Conservation (phyloP, 2,329 filamentous ascomycete species). For the Periconia sp. region DNA sequence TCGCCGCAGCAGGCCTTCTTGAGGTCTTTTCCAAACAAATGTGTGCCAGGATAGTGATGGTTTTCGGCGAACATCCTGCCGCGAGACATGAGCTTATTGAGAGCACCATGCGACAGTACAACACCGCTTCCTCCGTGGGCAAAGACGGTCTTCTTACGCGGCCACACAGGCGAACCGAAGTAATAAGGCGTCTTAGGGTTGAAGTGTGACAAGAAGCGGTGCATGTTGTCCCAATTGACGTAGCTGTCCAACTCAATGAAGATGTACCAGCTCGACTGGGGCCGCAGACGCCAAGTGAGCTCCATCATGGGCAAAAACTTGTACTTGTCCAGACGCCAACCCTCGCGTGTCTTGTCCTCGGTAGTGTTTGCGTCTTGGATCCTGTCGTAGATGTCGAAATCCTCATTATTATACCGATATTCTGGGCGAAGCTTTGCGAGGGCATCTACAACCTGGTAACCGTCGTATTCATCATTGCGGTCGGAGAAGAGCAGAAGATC, state of each 20-base stretch:
- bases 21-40: slow-evolving; percentile 44
- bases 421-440: slow-evolving; percentile 53
- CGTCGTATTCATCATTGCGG: slow-evolving; percentile 58
- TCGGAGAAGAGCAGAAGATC: slow-evolving; percentile 66
- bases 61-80: slow-evolving; percentile 45
- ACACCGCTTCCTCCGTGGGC: slow-evolving; percentile 54
- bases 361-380: slow-evolving; percentile 48
- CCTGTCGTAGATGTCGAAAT: slow-evolving; percentile 59
- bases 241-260: slow-evolving; percentile 48
- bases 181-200: slow-evolving; percentile 46
- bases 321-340: slow-evolving; percentile 64
- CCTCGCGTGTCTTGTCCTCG: slow-evolving; percentile 55
- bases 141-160: slow-evolving; percentile 42
- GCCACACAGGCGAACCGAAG: slow-evolving; percentile 48
- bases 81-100: slow-evolving; percentile 51
- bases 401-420: slow-evolving; percentile 51
- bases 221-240: slow-evolving; percentile 47
- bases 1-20: slow-evolving; percentile 47
- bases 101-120: slow-evolving; percentile 55
- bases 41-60: slow-evolving; percentile 36
- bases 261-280: slow-evolving; percentile 42
- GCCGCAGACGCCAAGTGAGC: slow-evolving; percentile 50
- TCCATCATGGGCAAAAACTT: slow-evolving; percentile 64
- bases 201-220: slow-evolving; percentile 47
- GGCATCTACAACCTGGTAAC: slow-evolving; percentile 54